Conservation (phyloP, 208 protist species). For the Vickermania ingenoplastis region DNA sequence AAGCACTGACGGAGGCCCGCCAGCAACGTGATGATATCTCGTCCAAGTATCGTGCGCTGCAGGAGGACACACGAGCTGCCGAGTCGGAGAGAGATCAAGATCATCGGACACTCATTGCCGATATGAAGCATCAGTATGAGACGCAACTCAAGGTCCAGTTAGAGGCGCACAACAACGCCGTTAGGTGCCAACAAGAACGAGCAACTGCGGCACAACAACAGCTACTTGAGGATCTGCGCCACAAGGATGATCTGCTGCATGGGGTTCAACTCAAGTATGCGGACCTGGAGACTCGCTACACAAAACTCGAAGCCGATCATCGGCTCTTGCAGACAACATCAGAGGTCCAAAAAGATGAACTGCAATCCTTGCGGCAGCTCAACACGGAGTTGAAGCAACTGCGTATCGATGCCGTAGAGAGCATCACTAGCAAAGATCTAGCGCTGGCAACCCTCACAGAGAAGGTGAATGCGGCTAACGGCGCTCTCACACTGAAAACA, state of each 20-base stretch:
- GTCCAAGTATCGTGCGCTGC: conserved; percentile 7
- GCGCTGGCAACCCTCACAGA: conserved; percentile 70
- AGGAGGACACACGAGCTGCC: conserved; percentile 11
- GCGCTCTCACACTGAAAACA: conserved; percentile 31
- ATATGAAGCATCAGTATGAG: conserved; percentile 18
- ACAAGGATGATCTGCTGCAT: conserved; percentile 19
- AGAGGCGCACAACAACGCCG: neutral
- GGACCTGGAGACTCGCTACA: conserved; percentile 19
- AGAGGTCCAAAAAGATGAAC: conserved; percentile 24
- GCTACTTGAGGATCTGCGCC: conserved; percentile 12
- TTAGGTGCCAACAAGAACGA: neutral
- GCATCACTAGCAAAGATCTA: conserved; percentile 69
- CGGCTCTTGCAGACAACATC: conserved; percentile 30
- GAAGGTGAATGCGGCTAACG: conserved; percentile 35
- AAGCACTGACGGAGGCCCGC: conserved; percentile 23
- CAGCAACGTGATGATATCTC: conserved; percentile 11
- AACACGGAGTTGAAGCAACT: conserved; percentile 48
- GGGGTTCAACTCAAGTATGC: conserved; percentile 13
- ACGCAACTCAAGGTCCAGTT: conserved; percentile 15
- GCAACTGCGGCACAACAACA: conserved; percentile 9
- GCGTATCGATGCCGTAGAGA: conserved; percentile 42
- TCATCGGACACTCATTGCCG: conserved; percentile 6
- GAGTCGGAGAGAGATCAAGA: conserved; percentile 17
- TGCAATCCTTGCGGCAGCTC: conserved; percentile 39
- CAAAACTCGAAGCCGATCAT: conserved; percentile 27